Conservation (phyloP, 1,139 yeast species). For the Geotrichum siamense region DNA sequence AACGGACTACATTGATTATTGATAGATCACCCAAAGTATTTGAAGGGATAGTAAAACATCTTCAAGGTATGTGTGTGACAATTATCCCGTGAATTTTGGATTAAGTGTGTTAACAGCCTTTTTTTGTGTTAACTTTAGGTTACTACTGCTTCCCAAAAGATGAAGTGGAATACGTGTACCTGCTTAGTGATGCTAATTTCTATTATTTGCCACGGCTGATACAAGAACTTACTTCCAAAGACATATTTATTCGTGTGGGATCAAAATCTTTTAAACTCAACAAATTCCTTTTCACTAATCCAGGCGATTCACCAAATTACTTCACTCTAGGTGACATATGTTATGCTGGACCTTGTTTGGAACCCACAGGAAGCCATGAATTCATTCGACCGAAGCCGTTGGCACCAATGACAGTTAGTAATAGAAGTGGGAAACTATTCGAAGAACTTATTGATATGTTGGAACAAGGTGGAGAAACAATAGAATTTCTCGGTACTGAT, state of each 20-base stretch:
- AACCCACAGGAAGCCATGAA: slow-evolving; percentile 10
- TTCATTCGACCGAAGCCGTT: slow-evolving; percentile 65
- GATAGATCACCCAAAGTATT: slow-evolving; percentile 74
- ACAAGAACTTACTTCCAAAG: slow-evolving; percentile 45
- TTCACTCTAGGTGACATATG: slow-evolving; percentile 53
- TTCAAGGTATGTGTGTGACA: slow-evolving; percentile 40
- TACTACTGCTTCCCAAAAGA: slow-evolving; percentile 53
- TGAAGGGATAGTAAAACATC: slow-evolving; percentile 56
- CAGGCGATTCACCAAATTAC: slow-evolving; percentile 73
- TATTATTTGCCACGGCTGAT: slow-evolving; percentile 57
- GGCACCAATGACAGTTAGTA: slow-evolving; percentile 46
- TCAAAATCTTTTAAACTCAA: slow-evolving; percentile 54
- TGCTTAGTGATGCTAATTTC: slow-evolving; percentile 69
- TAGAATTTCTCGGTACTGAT: slow-evolving; percentile 44
- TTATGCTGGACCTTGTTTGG: slow-evolving; percentile 45
- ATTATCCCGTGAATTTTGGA: too few relatives aligned
- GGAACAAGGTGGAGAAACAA: slow-evolving; percentile 48
- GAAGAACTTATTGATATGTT: slow-evolving; percentile 51
- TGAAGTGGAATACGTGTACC: slow-evolving; percentile 54
- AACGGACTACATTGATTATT: slow-evolving; percentile 48
- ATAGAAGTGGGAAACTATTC: slow-evolving; percentile 53
- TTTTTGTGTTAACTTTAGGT: too few relatives aligned
- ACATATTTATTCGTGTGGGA: slow-evolving; percentile 58
- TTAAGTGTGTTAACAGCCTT: too few relatives aligned
- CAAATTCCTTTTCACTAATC: slow-evolving; percentile 43